phyloP scores from a whole-genome alignment of 192 early-diverging fungal genomes.

The Chytriomyces sp. region DNA sequence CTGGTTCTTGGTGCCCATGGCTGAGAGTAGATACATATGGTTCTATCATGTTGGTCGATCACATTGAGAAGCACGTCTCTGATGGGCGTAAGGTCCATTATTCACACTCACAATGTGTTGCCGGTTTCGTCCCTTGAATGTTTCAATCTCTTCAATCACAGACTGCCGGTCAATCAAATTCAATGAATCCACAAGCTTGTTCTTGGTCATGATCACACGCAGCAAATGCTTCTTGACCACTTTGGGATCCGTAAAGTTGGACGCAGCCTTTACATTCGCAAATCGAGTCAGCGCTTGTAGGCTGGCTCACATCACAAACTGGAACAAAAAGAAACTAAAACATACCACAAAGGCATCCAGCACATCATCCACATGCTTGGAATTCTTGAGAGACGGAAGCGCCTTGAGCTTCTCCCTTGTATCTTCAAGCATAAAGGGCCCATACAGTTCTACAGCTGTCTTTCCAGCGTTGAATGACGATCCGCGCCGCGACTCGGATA shows the following conservation, averaged over 20 bases:
- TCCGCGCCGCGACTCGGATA: background rate
- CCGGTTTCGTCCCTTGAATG: background rate
- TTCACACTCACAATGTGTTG: constrained; percentile 1
- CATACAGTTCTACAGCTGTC: constrained; percentile 16
- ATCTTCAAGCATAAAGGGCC: constrained; percentile 7
- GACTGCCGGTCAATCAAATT: background rate
- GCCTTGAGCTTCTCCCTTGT: background rate
- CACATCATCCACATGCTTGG: constrained; percentile 7
- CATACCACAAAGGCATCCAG: constrained; percentile 8
- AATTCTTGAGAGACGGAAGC: constrained; percentile 9
- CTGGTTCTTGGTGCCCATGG: background rate
- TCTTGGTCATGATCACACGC: background rate
- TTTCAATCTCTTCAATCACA: background rate
- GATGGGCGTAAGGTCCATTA: background rate
- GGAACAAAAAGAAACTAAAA: background rate
- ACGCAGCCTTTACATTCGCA: background rate
- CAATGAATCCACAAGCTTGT: constrained; percentile 10
- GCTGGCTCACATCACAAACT: background rate
- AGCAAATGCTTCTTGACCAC: constrained; percentile 1
- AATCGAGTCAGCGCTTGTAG: background rate
- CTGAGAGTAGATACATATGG: background rate
- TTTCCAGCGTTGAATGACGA: background rate
- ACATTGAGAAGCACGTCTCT: background rate
- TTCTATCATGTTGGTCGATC: no score
- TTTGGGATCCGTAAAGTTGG: background rate